These are phyloP conservation scores for Phytophthora megakarya DNA, from an alignment of 352 stramenopile genomes.

Conservation along the genomic window DNA sequence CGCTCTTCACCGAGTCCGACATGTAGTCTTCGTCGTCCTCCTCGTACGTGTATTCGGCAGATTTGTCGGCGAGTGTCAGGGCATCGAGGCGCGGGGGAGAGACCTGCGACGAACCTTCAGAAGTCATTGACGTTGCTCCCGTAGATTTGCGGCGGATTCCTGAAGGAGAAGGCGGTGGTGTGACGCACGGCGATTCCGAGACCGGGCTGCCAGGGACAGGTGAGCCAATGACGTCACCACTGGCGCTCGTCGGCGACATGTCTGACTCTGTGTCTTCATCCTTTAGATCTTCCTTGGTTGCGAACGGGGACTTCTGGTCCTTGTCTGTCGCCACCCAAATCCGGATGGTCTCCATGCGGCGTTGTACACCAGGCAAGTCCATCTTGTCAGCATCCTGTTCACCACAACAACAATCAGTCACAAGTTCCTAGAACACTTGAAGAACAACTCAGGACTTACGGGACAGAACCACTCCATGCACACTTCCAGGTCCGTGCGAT, in stretches of 20 bases:
- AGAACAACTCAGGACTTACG: slow-evolving; percentile 44
- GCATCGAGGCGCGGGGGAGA: slow-evolving; percentile 50
- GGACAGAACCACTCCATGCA: slow-evolving; percentile 90
- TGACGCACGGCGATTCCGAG: slow-evolving; percentile 38
- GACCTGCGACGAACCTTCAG: slow-evolving; percentile 48
- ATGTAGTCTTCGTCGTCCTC: slow-evolving; percentile 67
- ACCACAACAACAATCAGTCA: slow-evolving; percentile 13
- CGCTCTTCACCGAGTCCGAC: slow-evolving; percentile 81
- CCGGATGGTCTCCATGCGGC: slow-evolving; percentile 77
- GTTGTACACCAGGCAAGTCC: slow-evolving; percentile 54
- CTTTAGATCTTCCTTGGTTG: slow-evolving; percentile 46
- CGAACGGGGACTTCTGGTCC: slow-evolving; percentile 85
- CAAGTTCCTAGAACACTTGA: slow-evolving; percentile 11
- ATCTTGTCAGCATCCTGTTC: slow-evolving; percentile 70
- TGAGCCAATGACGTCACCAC: slow-evolving; percentile 48
- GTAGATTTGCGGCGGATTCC: slow-evolving; percentile 46
- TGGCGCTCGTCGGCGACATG: slow-evolving; percentile 52
- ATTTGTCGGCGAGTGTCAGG: slow-evolving; percentile 48
- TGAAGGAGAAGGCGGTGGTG: slow-evolving; percentile 54
- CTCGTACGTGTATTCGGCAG: slow-evolving; percentile 40
- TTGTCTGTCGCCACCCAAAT: slow-evolving; percentile 90
- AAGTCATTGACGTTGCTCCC: slow-evolving; percentile 46
- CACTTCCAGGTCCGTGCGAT: slow-evolving; percentile 84
- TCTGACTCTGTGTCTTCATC: slow-evolving; percentile 76
- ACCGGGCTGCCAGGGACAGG: slow-evolving; percentile 63